Base-by-base conservation (phyloP, 441 rosid species). In the Capsella rubella region DNA sequence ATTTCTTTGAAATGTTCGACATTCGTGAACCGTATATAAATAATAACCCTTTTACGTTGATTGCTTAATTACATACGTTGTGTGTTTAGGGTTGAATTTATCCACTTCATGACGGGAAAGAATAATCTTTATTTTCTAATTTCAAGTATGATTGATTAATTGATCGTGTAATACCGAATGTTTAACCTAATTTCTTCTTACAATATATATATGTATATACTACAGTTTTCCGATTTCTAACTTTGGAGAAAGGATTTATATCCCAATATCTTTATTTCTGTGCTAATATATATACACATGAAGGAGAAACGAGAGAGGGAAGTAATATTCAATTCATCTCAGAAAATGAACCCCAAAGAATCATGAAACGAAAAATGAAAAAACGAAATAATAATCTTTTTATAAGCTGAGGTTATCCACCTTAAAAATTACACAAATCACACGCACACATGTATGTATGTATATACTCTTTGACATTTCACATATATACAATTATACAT, bases 401-500 rank as follows among this genome's bases (percentile, higher is more conserved):
- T 34, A 34, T 32, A 50, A 64, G 64, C 42, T 58, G 45, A 71
- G 73, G 73, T 72, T 77, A 47, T 60, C 77, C 77, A 72, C 77
- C 81, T 72, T 53, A 67, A 52, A 21, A 59, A 60, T 53, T 45
- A 53, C 77, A 60, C 32, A 46, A 31, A 67, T 42, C 37, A 72
- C 27, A 34, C n/a, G 27, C 46, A 70, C 45, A 56, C 64, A 54
- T 43, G 15, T 50, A 21, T 35, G 46, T 35, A 50, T 43, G 46
- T 32, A 21, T 49, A 18, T 27, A 50, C 37, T 54, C 39, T 21
- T 54, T 54, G 18, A 59, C 15, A 31, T 53, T 27, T 25, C 49
- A 31, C 6, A 39, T 67, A 14, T 54, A n/a, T 43, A 42, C 62
- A 29, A 15, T 27, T 43, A 14, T 51, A 42, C 62, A 29, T 28